These are phyloP conservation scores for Cymbopogon flexuosus DNA, from an alignment of 202 grass and related monocot species.

Conservation along the genomic window DNA sequence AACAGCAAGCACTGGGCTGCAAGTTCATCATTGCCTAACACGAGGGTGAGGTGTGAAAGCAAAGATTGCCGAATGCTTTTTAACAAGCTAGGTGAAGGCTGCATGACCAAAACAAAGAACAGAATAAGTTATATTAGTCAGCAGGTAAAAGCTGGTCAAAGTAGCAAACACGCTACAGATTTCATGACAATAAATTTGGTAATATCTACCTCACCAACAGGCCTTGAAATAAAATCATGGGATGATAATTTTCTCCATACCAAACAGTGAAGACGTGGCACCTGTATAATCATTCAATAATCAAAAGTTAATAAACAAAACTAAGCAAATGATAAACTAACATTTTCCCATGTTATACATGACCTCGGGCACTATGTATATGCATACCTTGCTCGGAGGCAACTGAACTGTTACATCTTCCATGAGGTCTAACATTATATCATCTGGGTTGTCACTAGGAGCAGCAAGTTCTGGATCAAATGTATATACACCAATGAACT, in stretches of 20 bases:
- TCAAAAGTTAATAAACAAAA: conserved; percentile 6
- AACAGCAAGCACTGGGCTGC: conserved; percentile 77
- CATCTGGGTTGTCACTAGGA: conserved; percentile 56
- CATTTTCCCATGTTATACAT: neutral
- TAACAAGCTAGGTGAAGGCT: conserved; percentile 61
- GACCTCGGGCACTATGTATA: conserved; percentile 1
- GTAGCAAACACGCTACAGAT: neutral
- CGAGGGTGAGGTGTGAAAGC: conserved; percentile 54
- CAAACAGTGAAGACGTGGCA: conserved; percentile 94
- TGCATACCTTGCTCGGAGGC: conserved; percentile 73
- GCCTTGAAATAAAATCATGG: conserved; percentile 60
- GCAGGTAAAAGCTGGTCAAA: neutral
- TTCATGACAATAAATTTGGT: conserved; percentile 8
- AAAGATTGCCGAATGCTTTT: conserved; percentile 76
- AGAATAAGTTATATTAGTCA: neutral
- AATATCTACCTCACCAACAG: conserved; percentile 51
- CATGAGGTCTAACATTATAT: conserved; percentile 77
- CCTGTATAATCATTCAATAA: conserved; percentile 41
- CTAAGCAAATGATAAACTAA: neutral
- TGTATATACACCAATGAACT: conserved; percentile 96
- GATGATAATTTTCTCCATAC: conserved; percentile 63
- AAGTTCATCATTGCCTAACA: conserved; percentile 70
- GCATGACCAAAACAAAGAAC: conserved; percentile 35
- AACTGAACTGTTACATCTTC: conserved; percentile 72
- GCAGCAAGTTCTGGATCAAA: conserved; percentile 76